Percentiles rank a stretch among this genome's conserved stretches.
Conservation (phyloP, 495 filamentous ascomycete genomes). For the Podospora conica region DNA sequence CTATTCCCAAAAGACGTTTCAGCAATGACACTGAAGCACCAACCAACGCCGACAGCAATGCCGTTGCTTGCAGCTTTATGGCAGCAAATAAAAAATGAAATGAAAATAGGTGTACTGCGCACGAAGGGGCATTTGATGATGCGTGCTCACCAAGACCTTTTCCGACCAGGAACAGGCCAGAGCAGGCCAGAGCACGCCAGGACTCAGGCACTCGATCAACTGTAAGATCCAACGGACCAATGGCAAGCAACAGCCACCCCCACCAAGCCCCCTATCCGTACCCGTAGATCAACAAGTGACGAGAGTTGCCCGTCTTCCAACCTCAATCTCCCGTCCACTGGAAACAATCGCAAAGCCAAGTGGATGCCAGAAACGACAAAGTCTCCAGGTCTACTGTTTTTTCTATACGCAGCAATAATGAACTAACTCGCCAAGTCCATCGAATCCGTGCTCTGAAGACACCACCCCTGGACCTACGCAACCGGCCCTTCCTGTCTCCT, state of each 20-base stretch:
- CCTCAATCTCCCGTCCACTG: not conserved
- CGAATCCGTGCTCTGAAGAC: not conserved
- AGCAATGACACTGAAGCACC: constrained; percentile 8
- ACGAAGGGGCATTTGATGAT: not conserved
- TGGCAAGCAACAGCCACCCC: not conserved
- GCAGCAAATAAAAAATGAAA: not conserved
- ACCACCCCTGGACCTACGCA: not conserved
- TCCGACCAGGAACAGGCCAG: not conserved
- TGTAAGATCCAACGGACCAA: not conserved
- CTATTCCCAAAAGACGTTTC: constrained; percentile 21
- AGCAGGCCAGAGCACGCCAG: not conserved
- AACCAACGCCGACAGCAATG: not conserved
- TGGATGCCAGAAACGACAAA: not conserved
- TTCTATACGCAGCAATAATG: not conserved
- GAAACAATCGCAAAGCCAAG: not conserved
- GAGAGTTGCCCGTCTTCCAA: not conserved
- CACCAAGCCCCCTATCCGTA: not conserved
- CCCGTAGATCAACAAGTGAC: no score
- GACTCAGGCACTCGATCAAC: not conserved
- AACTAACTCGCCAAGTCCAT: no score
- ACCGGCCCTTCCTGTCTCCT: not conserved
- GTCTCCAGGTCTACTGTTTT: not conserved
- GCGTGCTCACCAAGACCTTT: not conserved
- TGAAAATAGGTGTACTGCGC: not conserved
- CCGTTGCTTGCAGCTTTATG: not conserved